Evolutionary conservation across 805 yeast genomes (phyloP).

Genomic region (Teunomyces pallodes): DNA sequence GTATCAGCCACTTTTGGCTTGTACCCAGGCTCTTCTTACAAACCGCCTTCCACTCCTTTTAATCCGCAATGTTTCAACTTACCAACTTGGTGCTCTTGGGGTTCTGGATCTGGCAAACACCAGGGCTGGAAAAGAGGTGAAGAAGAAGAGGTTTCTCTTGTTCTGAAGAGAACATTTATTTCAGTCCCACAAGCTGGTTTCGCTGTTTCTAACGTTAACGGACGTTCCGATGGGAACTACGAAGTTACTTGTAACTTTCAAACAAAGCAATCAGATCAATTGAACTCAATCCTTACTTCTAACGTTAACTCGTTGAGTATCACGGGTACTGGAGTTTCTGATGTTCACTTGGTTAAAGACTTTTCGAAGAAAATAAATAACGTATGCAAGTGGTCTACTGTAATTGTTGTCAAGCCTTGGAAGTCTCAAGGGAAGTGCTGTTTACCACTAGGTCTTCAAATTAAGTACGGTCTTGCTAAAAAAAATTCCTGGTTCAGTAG

Average conservation of each 20-base stretch:
- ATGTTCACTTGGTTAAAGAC: constrained; percentile 12
- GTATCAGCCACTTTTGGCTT: background rate
- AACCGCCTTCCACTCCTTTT: background rate
- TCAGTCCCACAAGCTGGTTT: constrained; percentile 23
- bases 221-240: constrained; percentile 16
- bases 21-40: background rate
- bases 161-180: constrained; percentile 7
- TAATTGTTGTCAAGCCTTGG: constrained; percentile 19
- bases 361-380: constrained; percentile 12
- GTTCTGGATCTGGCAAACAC: background rate
- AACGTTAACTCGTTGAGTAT: constrained; percentile 16
- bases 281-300: constrained; percentile 12
- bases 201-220: constrained; percentile 21
- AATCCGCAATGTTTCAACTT: constrained; percentile 5
- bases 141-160: constrained; percentile 5
- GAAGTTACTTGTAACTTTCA: constrained; percentile 22
- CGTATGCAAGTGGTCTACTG: constrained; percentile 20
- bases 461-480: constrained; percentile 12
- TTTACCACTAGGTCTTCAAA: constrained; percentile 22
- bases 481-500: constrained; percentile 5
- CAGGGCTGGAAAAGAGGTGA: constrained; percentile 5
- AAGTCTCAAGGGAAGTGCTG: constrained; percentile 17
- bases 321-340: constrained; percentile 21
- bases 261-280: constrained; percentile 18
- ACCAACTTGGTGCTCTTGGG: background rate